Evolutionary conservation across 257 asterid genomes (phyloP).

Genomic region (Ilex asprella): DNA sequence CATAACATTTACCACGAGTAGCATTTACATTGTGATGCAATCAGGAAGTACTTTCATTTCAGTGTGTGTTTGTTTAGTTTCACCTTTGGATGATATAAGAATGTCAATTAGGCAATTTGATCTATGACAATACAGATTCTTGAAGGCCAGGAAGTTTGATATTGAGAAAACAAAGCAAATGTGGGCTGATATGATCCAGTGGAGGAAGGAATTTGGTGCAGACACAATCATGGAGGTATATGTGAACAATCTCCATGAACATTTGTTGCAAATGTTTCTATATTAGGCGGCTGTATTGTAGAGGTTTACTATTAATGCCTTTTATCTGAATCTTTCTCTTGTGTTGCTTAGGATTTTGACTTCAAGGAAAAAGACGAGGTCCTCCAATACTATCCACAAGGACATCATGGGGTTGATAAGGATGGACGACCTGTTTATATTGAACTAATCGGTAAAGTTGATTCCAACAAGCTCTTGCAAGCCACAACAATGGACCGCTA

Average conservation of each 20-base stretch:
- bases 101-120: neutral
- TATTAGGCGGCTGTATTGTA: too few species aligned
- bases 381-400: constrained; percentile 87
- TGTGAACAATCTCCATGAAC: neutral
- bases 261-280: neutral
- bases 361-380: constrained; percentile 86
- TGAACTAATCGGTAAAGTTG: constrained; percentile 82
- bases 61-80: too few species aligned
- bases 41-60: neutral
- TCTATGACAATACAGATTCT: constrained; percentile 43
- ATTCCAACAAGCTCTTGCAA: constrained; percentile 77
- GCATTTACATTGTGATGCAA: too few species aligned
- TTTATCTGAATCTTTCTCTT: neutral
- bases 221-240: constrained; percentile 81
- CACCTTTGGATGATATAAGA: neutral
- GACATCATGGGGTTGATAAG: constrained; percentile 91
- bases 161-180: constrained; percentile 87
- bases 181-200: constrained; percentile 95
- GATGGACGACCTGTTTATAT: constrained; percentile 87
- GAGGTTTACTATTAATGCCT: neutral
- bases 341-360: constrained; percentile 48
- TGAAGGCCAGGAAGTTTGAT: constrained; percentile 88
- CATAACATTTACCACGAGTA: too few species aligned
- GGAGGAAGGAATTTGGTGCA: constrained; percentile 92
- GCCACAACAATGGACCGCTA: constrained; percentile 85